Base-by-base conservation (phyloP, 2,329 filamentous ascomycete species). In the Orbilia ellipsospora region DNA sequence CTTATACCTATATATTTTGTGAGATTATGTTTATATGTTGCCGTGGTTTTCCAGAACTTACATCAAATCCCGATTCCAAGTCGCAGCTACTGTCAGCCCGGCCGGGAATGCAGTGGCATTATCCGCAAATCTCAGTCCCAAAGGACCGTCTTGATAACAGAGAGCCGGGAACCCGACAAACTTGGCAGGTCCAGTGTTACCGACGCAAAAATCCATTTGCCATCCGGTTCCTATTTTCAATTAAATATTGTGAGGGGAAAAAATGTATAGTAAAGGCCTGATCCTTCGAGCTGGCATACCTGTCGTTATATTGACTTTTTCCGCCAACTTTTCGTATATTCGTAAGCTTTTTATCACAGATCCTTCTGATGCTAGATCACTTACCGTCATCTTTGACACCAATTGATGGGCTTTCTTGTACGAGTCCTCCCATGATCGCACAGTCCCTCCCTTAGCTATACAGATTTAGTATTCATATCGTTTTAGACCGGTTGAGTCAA, bases 241-340 rank as follows among this genome's bases (percentile, higher is more conserved):
- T 4, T 26, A 26, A 52, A 60, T 40, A 80, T 59, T 26, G 18
- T 16, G 48, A 23, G 48, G 28, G 13, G 16, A 79, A 83, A 81
- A 82, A 6, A 82, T 82, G 12, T 20, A 57, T 1, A 18, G 81
- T 81, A 40, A 82, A 81, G 75, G 77, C 88, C 77, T 78, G 15
- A 7, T 12, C 20, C 13, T 18, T n/a, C 50, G 15, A 16, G 13
- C 10, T 6, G 8, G 5, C 52, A 26, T 16, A 3, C 94, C 94
- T 0, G 93, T 96, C 0, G 93, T 97, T 72, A 97, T 85, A 81
- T 97, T 97, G 78, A 97, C 92, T 83, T 97, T 97, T 81, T 97
- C 94, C 0, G 90, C 86, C 50, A 97, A 83, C 1, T 68, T 28
- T 60, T 26, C 36, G 5, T 28, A 26, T 45, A 26, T 10, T 12